Base-by-base conservation (phyloP, 768 basidiomycete species). In the Mycena sanguinolenta region DNA sequence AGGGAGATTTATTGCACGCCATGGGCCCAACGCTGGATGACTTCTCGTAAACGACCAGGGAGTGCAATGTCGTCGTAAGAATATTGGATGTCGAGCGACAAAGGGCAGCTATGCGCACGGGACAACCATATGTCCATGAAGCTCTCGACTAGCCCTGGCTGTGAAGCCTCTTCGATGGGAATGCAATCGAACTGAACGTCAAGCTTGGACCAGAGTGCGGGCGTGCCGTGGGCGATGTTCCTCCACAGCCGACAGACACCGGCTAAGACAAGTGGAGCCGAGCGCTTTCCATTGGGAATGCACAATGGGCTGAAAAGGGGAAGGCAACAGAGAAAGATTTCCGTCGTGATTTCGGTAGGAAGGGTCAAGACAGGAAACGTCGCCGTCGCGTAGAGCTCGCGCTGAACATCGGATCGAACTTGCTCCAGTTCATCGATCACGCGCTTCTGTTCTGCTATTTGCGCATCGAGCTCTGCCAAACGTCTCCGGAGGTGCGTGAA, bases 191-290 rank as follows among this genome's bases (percentile, higher is more conserved):
- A 64, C 1, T 19, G 39, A 42, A 64, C 21, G 8, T n/a, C 25
- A 0, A 64, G 30, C 2, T 16, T 55, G 14, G 63, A 28, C 63
- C 63, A 63, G n/a, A 67, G 66, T 8, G 17, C 23, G 13, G 66
- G 58, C 0, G 66, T 67, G 23, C 28, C 14, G 3, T 60, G 50
- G 7, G 58, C 58, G 28, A 67, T 54, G 14, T 50, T 53, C 36
- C 44, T 60, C 59, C 44, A 60, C 4, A 21, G 3, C 3, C 42
- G 59, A 23, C 59, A 60, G 5, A 44, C 42, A 27, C 59, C 13
- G 38, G 25, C 3, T 3, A 59, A 44, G 16, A 44, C 17, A 27
- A 25, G 17, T 25, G 39, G 39, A 6, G 17, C 39, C 19, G 39
- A 39, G 39, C 39, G 13, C 3, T 39, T 39, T 7, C 3, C 3